Conservation (phyloP, 2,329 filamentous ascomycete genomes). For the Fusarium musae region DNA sequence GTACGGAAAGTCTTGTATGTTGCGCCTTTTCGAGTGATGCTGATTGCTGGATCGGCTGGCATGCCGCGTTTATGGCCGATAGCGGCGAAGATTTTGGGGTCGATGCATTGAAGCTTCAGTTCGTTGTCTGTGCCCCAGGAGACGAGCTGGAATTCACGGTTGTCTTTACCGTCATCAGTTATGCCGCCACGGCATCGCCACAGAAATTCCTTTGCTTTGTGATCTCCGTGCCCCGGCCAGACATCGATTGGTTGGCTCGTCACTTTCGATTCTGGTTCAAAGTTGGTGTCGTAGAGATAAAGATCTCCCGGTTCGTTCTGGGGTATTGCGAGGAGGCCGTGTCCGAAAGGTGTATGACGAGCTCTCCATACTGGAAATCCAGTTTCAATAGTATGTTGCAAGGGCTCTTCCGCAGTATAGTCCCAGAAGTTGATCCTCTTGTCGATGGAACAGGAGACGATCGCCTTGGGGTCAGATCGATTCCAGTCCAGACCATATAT, state of each 20-base stretch:
- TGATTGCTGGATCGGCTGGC: conserved; percentile 71
- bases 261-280: conserved; percentile 57
- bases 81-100: conserved; percentile 69
- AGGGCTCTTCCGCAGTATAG: conserved; percentile 70
- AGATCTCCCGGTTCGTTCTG: conserved; percentile 87
- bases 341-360: conserved; percentile 89
- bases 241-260: conserved; percentile 63
- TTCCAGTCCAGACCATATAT: conserved; percentile 98
- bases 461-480: conserved; percentile 74
- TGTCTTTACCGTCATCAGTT: conserved; percentile 75
- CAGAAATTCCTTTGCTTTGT: conserved; percentile 89
- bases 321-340: conserved; percentile 88
- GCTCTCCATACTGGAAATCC: conserved; percentile 92
- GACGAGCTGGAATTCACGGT: conserved; percentile 91
- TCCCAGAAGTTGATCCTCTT: conserved; percentile 96
- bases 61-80: conserved; percentile 80
- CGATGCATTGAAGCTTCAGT: conserved; percentile 80
- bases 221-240: conserved; percentile 70
- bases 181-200: conserved; percentile 82
- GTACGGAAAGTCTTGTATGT: conserved; percentile 87
- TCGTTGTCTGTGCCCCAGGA: conserved; percentile 92
- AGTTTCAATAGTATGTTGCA: conserved; percentile 82
- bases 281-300: conserved; percentile 81
- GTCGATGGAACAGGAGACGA: conserved; percentile 91
- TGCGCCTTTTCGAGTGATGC: conserved; percentile 84